Evolutionary conservation across 441 rosid species (phyloP).

Genomic region (Gossypium gossypioides): DNA sequence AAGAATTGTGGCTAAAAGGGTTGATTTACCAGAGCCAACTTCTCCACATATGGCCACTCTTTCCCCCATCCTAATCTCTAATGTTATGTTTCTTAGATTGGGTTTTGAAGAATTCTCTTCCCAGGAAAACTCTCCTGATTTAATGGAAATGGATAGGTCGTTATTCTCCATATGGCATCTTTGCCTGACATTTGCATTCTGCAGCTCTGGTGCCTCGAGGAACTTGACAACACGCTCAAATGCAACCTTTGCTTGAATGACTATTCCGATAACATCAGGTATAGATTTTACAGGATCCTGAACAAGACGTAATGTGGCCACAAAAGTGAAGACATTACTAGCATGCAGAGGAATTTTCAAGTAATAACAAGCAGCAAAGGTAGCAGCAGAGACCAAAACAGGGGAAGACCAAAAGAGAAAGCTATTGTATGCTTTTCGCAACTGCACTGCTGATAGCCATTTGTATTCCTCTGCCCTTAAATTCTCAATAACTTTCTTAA

Average conservation of each 20-base stretch:
- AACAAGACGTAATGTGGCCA: conserved; percentile 76
- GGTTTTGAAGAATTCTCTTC: conserved; percentile 49
- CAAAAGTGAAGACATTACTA: conserved; percentile 87
- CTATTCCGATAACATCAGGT: conserved; percentile 82
- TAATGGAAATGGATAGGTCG: conserved; percentile 33
- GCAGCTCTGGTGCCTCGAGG: conserved; percentile 86
- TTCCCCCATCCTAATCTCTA: conserved; percentile 51
- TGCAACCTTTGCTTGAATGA: conserved; percentile 87
- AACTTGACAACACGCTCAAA: conserved; percentile 64
- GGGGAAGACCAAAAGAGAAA: conserved; percentile 86
- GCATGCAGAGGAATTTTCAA: conserved; percentile 62
- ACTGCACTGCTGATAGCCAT: conserved; percentile 76
- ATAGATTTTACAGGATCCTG: conserved; percentile 76
- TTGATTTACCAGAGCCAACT: conserved; percentile 96
- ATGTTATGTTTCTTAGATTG: conserved; percentile 49
- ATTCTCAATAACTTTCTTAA: conserved; percentile 61
- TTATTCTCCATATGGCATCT: conserved; percentile 22
- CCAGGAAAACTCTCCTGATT: conserved; percentile 72
- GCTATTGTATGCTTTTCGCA: conserved; percentile 47
- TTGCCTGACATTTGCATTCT: conserved; percentile 35
- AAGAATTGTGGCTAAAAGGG: conserved; percentile 76
- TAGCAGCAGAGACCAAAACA: conserved; percentile 72
- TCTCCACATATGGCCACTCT: conserved; percentile 92
- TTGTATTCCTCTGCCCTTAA: conserved; percentile 51
- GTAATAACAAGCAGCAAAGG: conserved; percentile 78